Percentiles rank a stretch among this genome's conserved stretches.
Evolutionary conservation across 768 basidiomycete species (phyloP).

Genomic region (Amyloporia xantha): DNA sequence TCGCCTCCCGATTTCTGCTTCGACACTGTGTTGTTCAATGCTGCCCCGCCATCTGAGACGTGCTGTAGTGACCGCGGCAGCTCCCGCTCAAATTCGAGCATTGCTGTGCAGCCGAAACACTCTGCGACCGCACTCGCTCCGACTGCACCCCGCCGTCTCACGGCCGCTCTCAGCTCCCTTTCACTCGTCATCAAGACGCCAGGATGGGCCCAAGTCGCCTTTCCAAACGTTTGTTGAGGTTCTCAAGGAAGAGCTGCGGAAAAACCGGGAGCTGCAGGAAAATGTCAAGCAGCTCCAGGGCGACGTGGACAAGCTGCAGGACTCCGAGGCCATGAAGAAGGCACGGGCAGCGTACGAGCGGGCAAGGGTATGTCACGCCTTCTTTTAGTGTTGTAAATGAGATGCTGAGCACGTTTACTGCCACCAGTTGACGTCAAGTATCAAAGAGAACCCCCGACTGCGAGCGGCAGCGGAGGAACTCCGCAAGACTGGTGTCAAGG

Average conservation of each 20-base stretch:
- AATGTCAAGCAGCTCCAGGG: conserved; percentile 97
- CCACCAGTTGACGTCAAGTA: neutral
- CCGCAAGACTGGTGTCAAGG: conserved; percentile 80
- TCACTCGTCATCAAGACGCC: conserved; percentile 55
- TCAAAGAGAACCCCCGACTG: conserved; percentile 47
- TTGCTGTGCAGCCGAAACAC: conserved; percentile 16
- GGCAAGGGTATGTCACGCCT: conserved; percentile 61
- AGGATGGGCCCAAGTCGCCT: conserved; percentile 81
- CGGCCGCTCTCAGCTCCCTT: conserved; percentile 29
- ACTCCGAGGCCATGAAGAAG: conserved; percentile 91
- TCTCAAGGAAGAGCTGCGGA: conserved; percentile 83
- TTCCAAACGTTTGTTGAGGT: conserved; percentile 97
- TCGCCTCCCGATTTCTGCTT: neutral
- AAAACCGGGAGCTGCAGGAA: conserved; percentile 92
- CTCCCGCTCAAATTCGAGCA: conserved; percentile 18
- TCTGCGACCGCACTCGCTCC: conserved; percentile 22
- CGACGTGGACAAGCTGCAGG: conserved; percentile 95
- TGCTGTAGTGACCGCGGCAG: conserved; percentile 27
- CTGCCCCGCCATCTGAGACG: conserved; percentile 43
- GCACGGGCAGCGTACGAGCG: conserved; percentile 91
- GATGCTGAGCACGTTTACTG: neutral
- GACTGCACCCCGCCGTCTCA: conserved; percentile 20
- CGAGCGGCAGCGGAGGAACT: conserved; percentile 92
- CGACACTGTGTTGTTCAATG: conserved; percentile 23
- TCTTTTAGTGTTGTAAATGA: neutral